A percentile compares a stretch with the other conserved stretches of the same genome.
Conservation (phyloP, 129 eudicot species). For the Lonicera japonica region DNA sequence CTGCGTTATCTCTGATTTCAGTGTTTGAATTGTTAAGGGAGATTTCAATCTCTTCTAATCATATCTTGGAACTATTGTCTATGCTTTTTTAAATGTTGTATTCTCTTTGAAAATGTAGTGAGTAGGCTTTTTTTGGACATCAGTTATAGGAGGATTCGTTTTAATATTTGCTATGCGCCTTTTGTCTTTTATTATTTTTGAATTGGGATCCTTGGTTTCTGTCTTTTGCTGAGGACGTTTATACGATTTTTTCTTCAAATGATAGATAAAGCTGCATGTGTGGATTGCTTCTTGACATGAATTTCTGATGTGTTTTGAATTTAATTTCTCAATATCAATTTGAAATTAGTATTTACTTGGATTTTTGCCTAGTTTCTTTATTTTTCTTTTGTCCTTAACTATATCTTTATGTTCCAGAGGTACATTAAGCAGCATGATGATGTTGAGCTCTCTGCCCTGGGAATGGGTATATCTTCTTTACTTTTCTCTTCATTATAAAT, state of each 20-base stretch:
- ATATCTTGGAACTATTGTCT: too few species aligned
- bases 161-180: too few species aligned
- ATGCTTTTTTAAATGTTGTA: too few species aligned
- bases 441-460: constrained; percentile 26
- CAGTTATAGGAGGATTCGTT: too few species aligned
- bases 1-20: too few species aligned
- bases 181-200: too few species aligned
- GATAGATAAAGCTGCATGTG: not conserved
- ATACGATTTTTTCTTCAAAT: not conserved
- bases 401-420: constrained; percentile 8
- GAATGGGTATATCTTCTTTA: constrained; percentile 22
- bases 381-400: not conserved
- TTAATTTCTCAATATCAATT: not conserved
- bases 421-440: constrained; percentile 21
- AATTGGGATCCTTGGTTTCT: not conserved
- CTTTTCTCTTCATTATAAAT: constrained; percentile 1
- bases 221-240: not conserved
- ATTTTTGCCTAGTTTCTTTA: not conserved
- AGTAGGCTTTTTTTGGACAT: not conserved
- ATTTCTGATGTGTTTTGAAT: not conserved
- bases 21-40: too few species aligned
- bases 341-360: not conserved
- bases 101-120: not conserved
- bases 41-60: too few species aligned
- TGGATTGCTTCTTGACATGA: not conserved